Conservation (phyloP, 2,329 filamentous ascomycete species). For the Talaromyces pinophilus region DNA sequence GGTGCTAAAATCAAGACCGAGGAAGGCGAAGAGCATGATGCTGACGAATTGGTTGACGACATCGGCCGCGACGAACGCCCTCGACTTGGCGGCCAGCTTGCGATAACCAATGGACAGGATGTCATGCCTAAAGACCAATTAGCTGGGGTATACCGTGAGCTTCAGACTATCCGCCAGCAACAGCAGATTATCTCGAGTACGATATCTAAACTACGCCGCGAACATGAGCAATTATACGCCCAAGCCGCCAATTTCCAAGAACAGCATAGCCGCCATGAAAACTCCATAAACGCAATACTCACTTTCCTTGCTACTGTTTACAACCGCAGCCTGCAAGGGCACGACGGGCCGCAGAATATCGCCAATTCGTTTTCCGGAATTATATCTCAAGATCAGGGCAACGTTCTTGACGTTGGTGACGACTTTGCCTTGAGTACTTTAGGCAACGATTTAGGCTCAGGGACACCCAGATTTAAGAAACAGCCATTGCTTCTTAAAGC, state of each 20-base stretch:
- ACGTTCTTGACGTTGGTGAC: constrained; percentile 65
- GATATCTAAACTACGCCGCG: constrained; percentile 75
- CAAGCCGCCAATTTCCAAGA: constrained; percentile 87
- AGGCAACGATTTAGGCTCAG: constrained; percentile 37
- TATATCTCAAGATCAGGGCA: constrained; percentile 64
- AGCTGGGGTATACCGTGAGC: constrained; percentile 72
- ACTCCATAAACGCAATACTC: constrained; percentile 97
- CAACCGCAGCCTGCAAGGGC: constrained; percentile 85
- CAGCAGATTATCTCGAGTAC: constrained; percentile 83
- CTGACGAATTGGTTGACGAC: constrained; percentile 59
- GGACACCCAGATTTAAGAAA: constrained; percentile 46
- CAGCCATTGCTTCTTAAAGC: constrained; percentile 51
- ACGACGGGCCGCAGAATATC: constrained; percentile 72
- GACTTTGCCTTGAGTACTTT: constrained; percentile 44
- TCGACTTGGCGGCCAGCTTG: constrained; percentile 44
- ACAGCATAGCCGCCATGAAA: constrained; percentile 94
- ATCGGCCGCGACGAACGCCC: constrained; percentile 37
- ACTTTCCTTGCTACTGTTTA: constrained; percentile 97
- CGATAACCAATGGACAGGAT: constrained; percentile 39
- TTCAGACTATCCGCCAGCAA: constrained; percentile 79
- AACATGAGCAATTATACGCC: constrained; percentile 84
- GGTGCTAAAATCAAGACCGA: constrained; percentile 50
- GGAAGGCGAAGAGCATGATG: constrained; percentile 63
- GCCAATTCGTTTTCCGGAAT: constrained; percentile 80
- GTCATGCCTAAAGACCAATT: constrained; percentile 71